Base-by-base conservation (phyloP, 495 filamentous ascomycete genomes). In the Aspergillus incahuasiensis region DNA sequence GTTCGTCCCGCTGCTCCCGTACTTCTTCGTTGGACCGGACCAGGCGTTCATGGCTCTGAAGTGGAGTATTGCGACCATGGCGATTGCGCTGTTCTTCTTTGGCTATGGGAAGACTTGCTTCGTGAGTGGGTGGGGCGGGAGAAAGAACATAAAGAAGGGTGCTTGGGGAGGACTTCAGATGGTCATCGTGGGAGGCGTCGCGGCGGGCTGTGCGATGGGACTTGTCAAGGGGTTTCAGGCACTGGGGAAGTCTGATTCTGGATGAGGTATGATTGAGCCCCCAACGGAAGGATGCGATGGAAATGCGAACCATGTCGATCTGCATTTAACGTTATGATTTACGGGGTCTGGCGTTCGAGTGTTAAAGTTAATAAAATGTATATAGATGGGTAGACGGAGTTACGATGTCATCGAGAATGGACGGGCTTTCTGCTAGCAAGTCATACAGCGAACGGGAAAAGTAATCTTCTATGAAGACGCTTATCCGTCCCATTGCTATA, bases 61-160 rank as follows among this genome's bases (percentile, higher is more conserved):
- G 19, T 86, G 84, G 79, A 89, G 85, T 39, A 87, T 91, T 45
- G 76, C 70, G 0, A 79, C 87, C 2, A 91, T 89, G 80, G 77
- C 79, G 6, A 53, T 88, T 19, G 84, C 87, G 0, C 65, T 92
- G 51, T 90, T 90, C 61, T 57, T 78, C 4, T 92, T 92, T 65
- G 88, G 89, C 0, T 87, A 87, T 54, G 76, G 73, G 21, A 91
- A 91, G 75, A 86, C 84, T 21, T 85, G 63, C 62, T 85, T 71
- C 63, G 74, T 72, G 43, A 68, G 55, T 48, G 73, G 68, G 40
- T 78, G 66, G 74, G 63, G 51, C 30, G 67, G 65, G 6, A 60
- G 58, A 21, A 64, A 55, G 42, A 75, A 79, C 50, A 51, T 79
- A 28, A 63, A 72, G 56, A 67, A 68, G 44, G 75, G 73, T 0